A percentile compares a stretch with the other conserved stretches of the same genome.
Evolutionary conservation across 78 protist species (phyloP).

Genomic region (Corallochytrium limacisporum): DNA sequence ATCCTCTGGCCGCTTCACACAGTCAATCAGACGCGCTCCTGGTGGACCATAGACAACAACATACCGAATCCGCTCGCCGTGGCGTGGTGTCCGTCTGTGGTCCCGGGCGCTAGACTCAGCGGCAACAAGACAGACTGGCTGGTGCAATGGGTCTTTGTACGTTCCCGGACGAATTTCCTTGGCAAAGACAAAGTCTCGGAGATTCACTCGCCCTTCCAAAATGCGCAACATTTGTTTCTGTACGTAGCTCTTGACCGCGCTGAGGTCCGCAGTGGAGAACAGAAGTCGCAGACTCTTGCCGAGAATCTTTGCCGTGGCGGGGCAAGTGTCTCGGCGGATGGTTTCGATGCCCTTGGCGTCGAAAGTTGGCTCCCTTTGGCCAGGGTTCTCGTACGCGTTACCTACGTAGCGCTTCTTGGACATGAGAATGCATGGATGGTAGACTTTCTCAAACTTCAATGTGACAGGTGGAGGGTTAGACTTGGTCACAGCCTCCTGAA

Average conservation of each 20-base stretch:
- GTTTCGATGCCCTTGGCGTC: constrained; percentile 93
- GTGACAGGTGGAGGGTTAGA: constrained; percentile 70
- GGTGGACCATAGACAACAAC: neutral
- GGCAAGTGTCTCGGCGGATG: constrained; percentile 77
- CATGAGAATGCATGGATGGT: constrained; percentile 71
- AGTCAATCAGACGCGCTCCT: neutral
- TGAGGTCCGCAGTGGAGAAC: constrained; percentile 55
- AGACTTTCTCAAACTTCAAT: constrained; percentile 81
- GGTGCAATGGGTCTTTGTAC: constrained; percentile 1
- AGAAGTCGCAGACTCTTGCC: constrained; percentile 30
- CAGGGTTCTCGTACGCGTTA: constrained; percentile 32
- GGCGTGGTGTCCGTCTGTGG: neutral
- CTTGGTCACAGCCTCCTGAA: constrained; percentile 63
- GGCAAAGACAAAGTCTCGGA: constrained; percentile 60
- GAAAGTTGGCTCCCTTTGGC: constrained; percentile 34
- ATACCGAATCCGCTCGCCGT: neutral
- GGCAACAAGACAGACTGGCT: neutral
- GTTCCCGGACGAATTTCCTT: constrained; percentile 59
- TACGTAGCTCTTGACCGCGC: constrained; percentile 44
- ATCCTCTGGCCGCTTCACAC: constrained; percentile 16
- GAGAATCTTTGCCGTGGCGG: constrained; percentile 41
- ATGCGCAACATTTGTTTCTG: constrained; percentile 37
- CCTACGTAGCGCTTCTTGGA: constrained; percentile 92
- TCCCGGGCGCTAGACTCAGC: neutral
- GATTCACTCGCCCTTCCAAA: constrained; percentile 19